Evolutionary conservation across 768 basidiomycete genomes (phyloP).

Genomic region (Serpula lacrymans): DNA sequence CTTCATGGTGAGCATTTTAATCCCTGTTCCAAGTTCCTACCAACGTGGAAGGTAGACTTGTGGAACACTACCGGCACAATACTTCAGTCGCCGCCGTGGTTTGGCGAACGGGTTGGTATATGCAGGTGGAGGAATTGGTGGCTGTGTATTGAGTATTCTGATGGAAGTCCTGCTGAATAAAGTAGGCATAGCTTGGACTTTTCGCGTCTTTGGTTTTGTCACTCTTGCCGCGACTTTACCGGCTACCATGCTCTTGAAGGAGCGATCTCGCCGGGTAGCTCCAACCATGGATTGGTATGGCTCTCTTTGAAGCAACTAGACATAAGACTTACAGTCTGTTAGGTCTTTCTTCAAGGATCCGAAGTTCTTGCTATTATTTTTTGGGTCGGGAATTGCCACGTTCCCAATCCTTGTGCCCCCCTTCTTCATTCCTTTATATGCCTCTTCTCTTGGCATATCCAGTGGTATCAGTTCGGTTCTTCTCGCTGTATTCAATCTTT

Average conservation of each 20-base stretch:
- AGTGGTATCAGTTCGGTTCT: constrained; percentile 21
- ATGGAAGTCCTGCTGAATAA: constrained; percentile 23
- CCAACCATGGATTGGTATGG: constrained; percentile 20
- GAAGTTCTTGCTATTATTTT: constrained; percentile 23
- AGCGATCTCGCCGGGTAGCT: constrained; percentile 15
- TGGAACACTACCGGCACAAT: constrained; percentile 31
- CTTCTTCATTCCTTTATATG: constrained; percentile 36
- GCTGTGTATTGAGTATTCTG: constrained; percentile 25
- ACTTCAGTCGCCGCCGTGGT: constrained; percentile 29
- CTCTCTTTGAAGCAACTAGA: not conserved
- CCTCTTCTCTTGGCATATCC: constrained; percentile 23
- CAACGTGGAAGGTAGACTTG: constrained; percentile 18
- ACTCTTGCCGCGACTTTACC: constrained; percentile 24
- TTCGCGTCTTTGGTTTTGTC: constrained; percentile 26
- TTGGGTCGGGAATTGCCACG: constrained; percentile 30
- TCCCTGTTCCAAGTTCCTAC: not conserved
- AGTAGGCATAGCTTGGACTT: constrained; percentile 28
- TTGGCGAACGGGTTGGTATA: constrained; percentile 34
- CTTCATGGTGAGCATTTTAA: constrained; percentile 16
- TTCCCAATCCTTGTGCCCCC: constrained; percentile 35
- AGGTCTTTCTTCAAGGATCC: constrained; percentile 29
- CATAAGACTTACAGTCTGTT: not conserved
- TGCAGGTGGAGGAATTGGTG: constrained; percentile 29
- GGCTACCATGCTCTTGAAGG: constrained; percentile 24
- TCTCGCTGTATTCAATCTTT: constrained; percentile 31